phyloP scores from a whole-genome alignment of 345 rosid genomes.

The Dipteronia sinensis region DNA sequence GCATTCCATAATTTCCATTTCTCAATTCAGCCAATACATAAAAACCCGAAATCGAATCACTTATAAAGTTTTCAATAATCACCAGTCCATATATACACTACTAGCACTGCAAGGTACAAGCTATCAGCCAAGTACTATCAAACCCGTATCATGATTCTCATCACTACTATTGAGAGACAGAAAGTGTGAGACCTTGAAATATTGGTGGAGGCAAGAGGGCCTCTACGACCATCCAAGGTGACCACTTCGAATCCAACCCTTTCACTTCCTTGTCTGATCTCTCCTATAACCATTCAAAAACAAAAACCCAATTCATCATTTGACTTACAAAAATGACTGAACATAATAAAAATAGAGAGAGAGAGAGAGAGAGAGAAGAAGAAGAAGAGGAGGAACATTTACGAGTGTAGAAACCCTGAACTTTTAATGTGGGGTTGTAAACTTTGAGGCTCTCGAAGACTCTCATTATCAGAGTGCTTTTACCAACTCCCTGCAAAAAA shows the following conservation, averaged over 20 bases:
- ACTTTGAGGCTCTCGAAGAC: constrained; percentile 51
- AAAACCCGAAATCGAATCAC: not conserved
- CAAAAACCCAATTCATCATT: not conserved
- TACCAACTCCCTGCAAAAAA: constrained; percentile 64
- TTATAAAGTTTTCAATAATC: not conserved
- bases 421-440: constrained; percentile 52
- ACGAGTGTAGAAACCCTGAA: constrained; percentile 73
- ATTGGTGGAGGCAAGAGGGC: constrained; percentile 56
- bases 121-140: not conserved
- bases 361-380: not conserved
- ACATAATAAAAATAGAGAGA: not conserved
- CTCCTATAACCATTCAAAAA: constrained; percentile 29
- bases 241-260: constrained; percentile 73
- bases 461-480: constrained; percentile 64
- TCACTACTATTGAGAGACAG: not conserved
- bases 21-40: not conserved
- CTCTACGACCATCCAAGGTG: constrained; percentile 58
- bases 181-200: constrained; percentile 40
- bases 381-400: not conserved
- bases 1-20: not conserved
- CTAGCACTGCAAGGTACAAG: not conserved
- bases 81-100: not conserved
- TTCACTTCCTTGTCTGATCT: constrained; percentile 52
- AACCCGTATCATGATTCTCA: not conserved
- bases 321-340: not conserved